Conservation (phyloP, 2,329 filamentous ascomycete species). For the Monosporascus sp. region DNA sequence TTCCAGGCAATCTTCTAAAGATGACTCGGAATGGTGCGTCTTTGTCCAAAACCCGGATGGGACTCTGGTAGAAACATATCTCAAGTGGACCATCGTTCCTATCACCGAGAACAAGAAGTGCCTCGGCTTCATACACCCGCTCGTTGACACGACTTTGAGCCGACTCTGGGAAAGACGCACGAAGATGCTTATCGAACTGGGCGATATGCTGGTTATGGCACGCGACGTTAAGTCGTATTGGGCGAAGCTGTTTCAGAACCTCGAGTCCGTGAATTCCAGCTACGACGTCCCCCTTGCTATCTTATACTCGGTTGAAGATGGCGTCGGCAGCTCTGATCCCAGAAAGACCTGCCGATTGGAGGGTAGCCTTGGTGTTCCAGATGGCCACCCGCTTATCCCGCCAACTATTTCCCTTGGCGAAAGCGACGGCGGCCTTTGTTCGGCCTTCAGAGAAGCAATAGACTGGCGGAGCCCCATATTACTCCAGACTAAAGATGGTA, state of each 20-base stretch:
- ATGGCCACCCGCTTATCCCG: conserved; percentile 38
- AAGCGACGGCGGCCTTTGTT: conserved; percentile 32
- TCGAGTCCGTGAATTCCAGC: conserved; percentile 37
- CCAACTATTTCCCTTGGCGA: conserved; percentile 30
- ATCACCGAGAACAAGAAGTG: conserved; percentile 37
- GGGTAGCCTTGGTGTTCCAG: conserved; percentile 42
- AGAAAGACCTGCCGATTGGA: conserved; percentile 37
- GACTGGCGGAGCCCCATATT: conserved; percentile 33
- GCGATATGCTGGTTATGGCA: conserved; percentile 38
- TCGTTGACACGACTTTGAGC: conserved; percentile 42
- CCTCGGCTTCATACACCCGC: conserved; percentile 43
- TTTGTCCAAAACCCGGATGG: conserved; percentile 39
- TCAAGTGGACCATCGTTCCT: conserved; percentile 44
- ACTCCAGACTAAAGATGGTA: conserved; percentile 41
- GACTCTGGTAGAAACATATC: conserved; percentile 41
- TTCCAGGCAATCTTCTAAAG: conserved; percentile 26
- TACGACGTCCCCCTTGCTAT: conserved; percentile 49
- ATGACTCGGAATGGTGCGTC: conserved; percentile 41
- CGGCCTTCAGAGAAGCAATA: conserved; percentile 36
- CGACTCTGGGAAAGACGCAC: conserved; percentile 44
- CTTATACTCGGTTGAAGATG: conserved; percentile 44
- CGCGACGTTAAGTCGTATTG: conserved; percentile 44
- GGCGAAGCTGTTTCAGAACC: conserved; percentile 38
- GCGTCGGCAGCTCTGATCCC: conserved; percentile 25
- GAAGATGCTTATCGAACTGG: conserved; percentile 45